Percentiles rank a stretch among this genome's conserved stretches.
These are phyloP conservation scores for Antarctomyces pellizariae DNA, from an alignment of 495 filamentous ascomycete genomes.

Conservation along the genomic window DNA sequence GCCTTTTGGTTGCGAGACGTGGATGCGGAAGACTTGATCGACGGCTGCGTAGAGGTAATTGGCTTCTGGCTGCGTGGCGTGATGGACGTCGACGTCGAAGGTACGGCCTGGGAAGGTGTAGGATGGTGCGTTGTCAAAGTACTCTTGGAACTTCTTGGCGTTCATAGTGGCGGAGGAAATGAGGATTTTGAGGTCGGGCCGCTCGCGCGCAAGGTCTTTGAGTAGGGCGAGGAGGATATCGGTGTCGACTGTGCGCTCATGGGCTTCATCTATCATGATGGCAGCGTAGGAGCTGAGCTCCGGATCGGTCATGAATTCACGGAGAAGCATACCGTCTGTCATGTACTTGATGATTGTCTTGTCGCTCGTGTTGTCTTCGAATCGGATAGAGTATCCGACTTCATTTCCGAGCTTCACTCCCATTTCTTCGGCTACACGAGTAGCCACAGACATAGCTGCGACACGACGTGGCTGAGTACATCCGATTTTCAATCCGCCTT, in stretches of 20 bases:
- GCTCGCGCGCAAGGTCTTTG: conserved; percentile 71
- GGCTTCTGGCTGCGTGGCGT: conserved; percentile 76
- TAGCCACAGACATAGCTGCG: conserved; percentile 87
- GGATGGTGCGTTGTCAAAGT: conserved; percentile 88
- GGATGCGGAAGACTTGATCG: conserved; percentile 90
- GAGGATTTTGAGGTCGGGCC: conserved; percentile 74
- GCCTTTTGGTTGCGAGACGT: conserved; percentile 63
- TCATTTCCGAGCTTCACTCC: conserved; percentile 77
- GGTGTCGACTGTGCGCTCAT: conserved; percentile 79
- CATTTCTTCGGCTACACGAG: conserved; percentile 87
- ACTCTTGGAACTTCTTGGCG: conserved; percentile 75
- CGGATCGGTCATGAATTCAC: conserved; percentile 81
- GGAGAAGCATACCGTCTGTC: conserved; percentile 92
- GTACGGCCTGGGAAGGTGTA: conserved; percentile 87
- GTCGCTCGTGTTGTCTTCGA: conserved; percentile 81
- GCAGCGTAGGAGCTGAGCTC: conserved; percentile 66
- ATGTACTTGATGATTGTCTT: conserved; percentile 92
- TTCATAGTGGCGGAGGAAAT: conserved; percentile 94
- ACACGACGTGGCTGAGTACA: conserved; percentile 87
- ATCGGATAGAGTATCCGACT: conserved; percentile 88
- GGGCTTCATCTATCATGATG: conserved; percentile 93
- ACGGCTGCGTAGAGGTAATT: conserved; percentile 86
- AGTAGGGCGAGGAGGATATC: conserved; percentile 80
- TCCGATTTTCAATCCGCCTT: conserved; percentile 43
- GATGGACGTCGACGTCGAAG: conserved; percentile 82